phyloP scores from a whole-genome alignment of 164 flowering plant genomes.

The Protea cynaroides region DNA sequence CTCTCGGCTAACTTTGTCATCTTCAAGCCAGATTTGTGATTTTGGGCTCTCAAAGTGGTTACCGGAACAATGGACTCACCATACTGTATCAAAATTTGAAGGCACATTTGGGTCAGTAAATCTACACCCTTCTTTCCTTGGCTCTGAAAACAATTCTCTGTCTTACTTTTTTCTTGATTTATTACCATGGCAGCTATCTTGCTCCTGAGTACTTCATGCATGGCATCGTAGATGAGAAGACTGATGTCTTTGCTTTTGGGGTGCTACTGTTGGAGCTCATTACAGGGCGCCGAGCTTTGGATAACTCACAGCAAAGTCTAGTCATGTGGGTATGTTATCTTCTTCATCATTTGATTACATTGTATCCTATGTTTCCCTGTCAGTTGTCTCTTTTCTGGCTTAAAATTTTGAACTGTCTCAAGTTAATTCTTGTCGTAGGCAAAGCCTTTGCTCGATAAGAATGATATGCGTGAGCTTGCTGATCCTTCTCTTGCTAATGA shows the following conservation, averaged over 20 bases:
- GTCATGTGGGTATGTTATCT: constrained; percentile 79
- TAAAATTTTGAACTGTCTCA: neutral
- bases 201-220: constrained; percentile 96
- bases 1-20: neutral
- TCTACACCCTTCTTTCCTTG: neutral
- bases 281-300: constrained; percentile 70
- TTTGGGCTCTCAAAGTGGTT: constrained; percentile 99
- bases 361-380: neutral
- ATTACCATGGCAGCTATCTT: constrained; percentile 57
- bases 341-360: neutral
- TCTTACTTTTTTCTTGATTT: neutral
- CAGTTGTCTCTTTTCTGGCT: neutral
- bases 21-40: constrained; percentile 70
- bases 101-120: constrained; percentile 90
- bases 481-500: constrained; percentile 55
- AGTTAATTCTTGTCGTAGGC: constrained; percentile 39
- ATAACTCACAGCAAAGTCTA: constrained; percentile 63
- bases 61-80: constrained; percentile 91
- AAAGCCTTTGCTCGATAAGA: constrained; percentile 50
- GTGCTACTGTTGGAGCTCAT: constrained; percentile 82
- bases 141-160: neutral
- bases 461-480: constrained; percentile 36
- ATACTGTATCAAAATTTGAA: constrained; percentile 63
- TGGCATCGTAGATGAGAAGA: constrained; percentile 90
- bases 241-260: constrained; percentile 86